Percentiles rank a stretch among this genome's conserved stretches.
phyloP scores from a whole-genome alignment of 1,284 basidiomycete genomes.

The Cutaneotrichosporon sp. region DNA sequence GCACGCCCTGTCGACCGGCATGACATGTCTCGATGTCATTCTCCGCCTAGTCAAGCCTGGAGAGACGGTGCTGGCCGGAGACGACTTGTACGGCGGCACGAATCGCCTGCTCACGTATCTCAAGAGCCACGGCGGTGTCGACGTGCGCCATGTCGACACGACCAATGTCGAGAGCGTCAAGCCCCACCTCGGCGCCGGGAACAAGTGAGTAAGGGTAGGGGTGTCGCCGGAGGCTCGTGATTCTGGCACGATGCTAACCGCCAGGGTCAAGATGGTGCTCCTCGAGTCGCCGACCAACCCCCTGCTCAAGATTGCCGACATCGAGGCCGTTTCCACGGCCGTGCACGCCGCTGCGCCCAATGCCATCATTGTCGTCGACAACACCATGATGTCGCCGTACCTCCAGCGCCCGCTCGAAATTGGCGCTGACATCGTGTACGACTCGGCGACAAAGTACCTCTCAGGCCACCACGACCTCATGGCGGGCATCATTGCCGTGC shows the following conservation, averaged over 20 bases:
- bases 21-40: constrained; percentile 96
- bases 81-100: constrained; percentile 97
- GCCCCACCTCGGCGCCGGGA: constrained; percentile 62
- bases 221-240: no score
- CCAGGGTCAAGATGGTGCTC: constrained; percentile 72
- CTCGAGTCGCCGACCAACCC: constrained; percentile 98
- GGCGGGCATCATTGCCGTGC: constrained; percentile 91
- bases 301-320: constrained; percentile 89
- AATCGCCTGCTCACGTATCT: constrained; percentile 93
- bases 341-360: constrained; percentile 76
- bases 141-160: constrained; percentile 91
- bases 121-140: constrained; percentile 77
- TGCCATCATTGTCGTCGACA: constrained; percentile 88
- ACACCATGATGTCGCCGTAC: constrained; percentile 99
- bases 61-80: constrained; percentile 90
- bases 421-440: constrained; percentile 95
- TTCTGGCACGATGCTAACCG: constrained; percentile 6
- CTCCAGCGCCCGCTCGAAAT: constrained; percentile 92
- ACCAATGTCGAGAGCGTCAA: constrained; percentile 58
- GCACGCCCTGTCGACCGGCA: constrained; percentile 89
- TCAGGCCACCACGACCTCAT: constrained; percentile 98
- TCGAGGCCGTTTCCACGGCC: constrained; percentile 70
- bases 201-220: no score
- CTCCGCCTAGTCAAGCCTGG: constrained; percentile 89
- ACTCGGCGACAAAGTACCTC: constrained; percentile 96